These are phyloP conservation scores for Fermentozyma sake DNA, from an alignment of 1,139 yeast species.

Conservation along the genomic window DNA sequence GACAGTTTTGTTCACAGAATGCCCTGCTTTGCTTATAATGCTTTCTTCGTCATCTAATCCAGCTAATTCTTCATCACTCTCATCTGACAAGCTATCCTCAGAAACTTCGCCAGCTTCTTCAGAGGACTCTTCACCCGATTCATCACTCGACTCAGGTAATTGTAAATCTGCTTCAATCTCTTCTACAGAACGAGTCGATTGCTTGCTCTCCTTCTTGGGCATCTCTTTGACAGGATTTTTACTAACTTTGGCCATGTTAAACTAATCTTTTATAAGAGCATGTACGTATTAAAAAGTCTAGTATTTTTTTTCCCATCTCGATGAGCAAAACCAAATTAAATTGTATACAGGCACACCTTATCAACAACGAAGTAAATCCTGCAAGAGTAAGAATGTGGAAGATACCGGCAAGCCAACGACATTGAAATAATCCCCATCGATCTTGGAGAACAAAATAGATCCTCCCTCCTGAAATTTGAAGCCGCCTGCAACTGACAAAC, in stretches of 20 bases:
- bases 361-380: not conserved
- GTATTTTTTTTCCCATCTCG: too few species aligned
- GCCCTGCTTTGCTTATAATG: constrained; percentile 10
- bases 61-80: constrained; percentile 18
- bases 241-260: too few species aligned
- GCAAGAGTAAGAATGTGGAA: constrained; percentile 41
- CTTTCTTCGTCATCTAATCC: constrained; percentile 15
- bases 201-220: too few species aligned
- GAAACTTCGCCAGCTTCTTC: constrained; percentile 11
- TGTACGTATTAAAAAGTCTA: too few species aligned
- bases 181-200: constrained; percentile 12
- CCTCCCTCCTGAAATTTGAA: constrained; percentile 78
- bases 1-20: constrained; percentile 16
- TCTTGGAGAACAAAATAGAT: constrained; percentile 54
- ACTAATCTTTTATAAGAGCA: not conserved
- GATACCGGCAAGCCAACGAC: constrained; percentile 86
- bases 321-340: too few species aligned
- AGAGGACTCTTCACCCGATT: constrained; percentile 11
- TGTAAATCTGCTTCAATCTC: constrained; percentile 30
- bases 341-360: too few species aligned
- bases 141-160: constrained; percentile 24
- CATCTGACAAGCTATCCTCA: constrained; percentile 10
- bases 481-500: constrained; percentile 85
- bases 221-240: too few species aligned
- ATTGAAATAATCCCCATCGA: constrained; percentile 79